Evolutionary conservation across 169 alveolate genomes (phyloP), one percentile per base, ranked within the genome.

Genomic region (Plasmodium chabaudi): DNA sequence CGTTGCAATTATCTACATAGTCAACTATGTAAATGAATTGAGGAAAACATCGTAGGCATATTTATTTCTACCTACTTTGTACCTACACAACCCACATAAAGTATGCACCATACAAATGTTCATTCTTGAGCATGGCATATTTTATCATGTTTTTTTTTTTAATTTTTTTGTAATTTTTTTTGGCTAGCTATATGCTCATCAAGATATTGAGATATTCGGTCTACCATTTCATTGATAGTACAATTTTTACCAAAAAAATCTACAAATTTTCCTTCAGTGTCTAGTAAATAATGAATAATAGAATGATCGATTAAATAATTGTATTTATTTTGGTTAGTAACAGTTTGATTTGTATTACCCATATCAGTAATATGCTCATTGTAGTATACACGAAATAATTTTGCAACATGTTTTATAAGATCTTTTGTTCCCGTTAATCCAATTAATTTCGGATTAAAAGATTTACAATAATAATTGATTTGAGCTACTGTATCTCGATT

Each of bases 241-340:
- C 92, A 77, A 71, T 96, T 96, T 87, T 96, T 95, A 44, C 98
- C 97, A 64, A 93, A 96, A 91, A 96, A 95, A 70, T 96, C 98
- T 17, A 95, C 90, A 75, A 96, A 95, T 71, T 94, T 92, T n/a
- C 98, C 98, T 53, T 95, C 84, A 55, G 84, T 88, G 69, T 95
- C 94, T 61, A 96, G 73, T 74, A 96, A 91, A 67, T 96, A 96
- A 59, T 96, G 98, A 9, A 96, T 96, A 44, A 96, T 96, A 7
- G 98, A 96, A 82, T 96, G 98, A 79, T 96, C 98, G 39, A 96
- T 95, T 55, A 96, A 89, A 72, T 96, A 96, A 72, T 96, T 94
- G 44, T 82, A 60, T 71, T 93, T 91, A 27, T 92, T 93, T 34
- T 74, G 88, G 3, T 72, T 67, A 27, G 72, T 60, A 46, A 92